Percentiles rank a stretch among this genome's conserved stretches.
Conservation (phyloP, 2,329 filamentous ascomycete species). For the Neofusicoccum kwambonambiense region DNA sequence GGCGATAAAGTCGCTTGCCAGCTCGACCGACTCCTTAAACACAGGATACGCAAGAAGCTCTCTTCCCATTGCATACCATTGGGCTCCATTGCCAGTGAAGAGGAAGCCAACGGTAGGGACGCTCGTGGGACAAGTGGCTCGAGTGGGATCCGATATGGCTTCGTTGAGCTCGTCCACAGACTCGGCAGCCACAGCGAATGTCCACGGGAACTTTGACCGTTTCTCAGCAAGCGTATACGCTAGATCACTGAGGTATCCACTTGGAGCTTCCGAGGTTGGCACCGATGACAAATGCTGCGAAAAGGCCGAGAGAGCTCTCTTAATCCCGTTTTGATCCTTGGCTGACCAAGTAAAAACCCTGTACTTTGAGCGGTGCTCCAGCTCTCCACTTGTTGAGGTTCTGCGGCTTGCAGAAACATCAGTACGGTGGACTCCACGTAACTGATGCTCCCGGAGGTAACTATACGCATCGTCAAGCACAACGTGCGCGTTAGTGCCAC, state of each 20-base stretch:
- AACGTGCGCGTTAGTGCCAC: constrained; percentile 30
- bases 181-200: background rate
- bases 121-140: constrained; percentile 23
- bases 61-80: constrained; percentile 24
- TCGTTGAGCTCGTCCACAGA: background rate
- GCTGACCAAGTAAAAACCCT: constrained; percentile 20
- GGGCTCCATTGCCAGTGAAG: constrained; percentile 41
- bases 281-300: background rate
- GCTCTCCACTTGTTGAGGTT: background rate
- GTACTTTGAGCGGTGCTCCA: background rate
- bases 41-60: constrained; percentile 19
- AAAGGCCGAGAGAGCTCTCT: background rate
- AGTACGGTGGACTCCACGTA: background rate
- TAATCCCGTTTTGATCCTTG: constrained; percentile 17
- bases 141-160: background rate
- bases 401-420: background rate
- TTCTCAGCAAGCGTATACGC: constrained; percentile 13
- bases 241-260: background rate
- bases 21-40: constrained; percentile 7
- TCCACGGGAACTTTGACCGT: background rate
- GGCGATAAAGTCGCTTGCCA: constrained; percentile 10
- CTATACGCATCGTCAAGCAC: constrained; percentile 24
- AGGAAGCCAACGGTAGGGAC: constrained; percentile 29
- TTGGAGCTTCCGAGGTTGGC: constrained; percentile 12
- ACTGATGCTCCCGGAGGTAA: constrained; percentile 20